phyloP scores from a whole-genome alignment of 805 yeast genomes.

The Lipomyces sp. region DNA sequence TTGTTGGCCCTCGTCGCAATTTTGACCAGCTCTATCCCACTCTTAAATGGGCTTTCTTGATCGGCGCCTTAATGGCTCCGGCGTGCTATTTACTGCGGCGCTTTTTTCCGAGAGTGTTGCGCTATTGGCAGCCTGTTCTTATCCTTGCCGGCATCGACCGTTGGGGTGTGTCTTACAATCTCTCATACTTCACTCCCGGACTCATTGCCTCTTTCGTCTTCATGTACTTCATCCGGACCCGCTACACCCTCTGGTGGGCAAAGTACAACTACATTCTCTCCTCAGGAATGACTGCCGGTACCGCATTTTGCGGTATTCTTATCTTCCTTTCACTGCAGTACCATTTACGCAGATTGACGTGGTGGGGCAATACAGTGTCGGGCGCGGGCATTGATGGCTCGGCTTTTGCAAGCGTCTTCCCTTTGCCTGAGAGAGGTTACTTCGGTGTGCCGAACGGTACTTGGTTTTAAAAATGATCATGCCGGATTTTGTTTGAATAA shows the following conservation, averaged over 20 bases:
- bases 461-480: constrained; percentile 9
- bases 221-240: constrained; percentile 54
- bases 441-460: constrained; percentile 12
- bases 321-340: constrained; percentile 52
- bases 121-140: constrained; percentile 62
- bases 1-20: constrained; percentile 59
- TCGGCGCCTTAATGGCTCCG: constrained; percentile 52
- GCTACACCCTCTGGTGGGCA: constrained; percentile 68
- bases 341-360: constrained; percentile 41
- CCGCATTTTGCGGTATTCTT: constrained; percentile 58
- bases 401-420: not conserved
- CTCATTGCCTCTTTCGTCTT: constrained; percentile 58
- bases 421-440: constrained; percentile 12
- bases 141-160: constrained; percentile 43
- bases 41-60: constrained; percentile 55
- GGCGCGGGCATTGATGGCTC: constrained; percentile 15
- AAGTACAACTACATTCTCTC: constrained; percentile 66
- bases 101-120: constrained; percentile 32
- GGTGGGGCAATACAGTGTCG: constrained; percentile 61
- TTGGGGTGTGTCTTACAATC: constrained; percentile 45
- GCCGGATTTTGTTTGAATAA: too few relatives aligned
- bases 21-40: constrained; percentile 53
- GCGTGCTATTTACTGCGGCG: constrained; percentile 38
- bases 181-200: constrained; percentile 75
- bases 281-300: constrained; percentile 63